A percentile compares a stretch with the other conserved stretches of the same genome.
phyloP scores from a whole-genome alignment of 129 eudicot genomes.

The Flaveria sonorensis region DNA sequence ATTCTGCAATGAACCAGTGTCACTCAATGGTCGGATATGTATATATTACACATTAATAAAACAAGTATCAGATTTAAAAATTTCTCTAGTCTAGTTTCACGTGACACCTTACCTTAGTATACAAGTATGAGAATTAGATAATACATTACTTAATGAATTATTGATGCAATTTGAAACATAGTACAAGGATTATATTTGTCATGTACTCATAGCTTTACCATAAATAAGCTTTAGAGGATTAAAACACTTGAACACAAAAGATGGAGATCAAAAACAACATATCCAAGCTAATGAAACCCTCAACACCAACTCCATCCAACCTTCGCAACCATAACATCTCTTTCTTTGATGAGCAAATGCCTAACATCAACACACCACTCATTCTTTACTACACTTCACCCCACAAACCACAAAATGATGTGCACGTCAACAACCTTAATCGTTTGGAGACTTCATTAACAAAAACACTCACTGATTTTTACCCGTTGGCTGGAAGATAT shows the following conservation, averaged over 20 bases:
- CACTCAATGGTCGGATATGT: no score
- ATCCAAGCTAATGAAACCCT: conserved; percentile 34
- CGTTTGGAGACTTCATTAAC: conserved; percentile 4
- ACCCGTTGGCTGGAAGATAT: conserved; percentile 43
- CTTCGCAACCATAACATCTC: conserved; percentile 32
- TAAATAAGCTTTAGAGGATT: background rate
- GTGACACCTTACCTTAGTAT: no score
- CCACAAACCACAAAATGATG: background rate
- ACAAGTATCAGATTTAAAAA: no score
- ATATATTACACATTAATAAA: no score
- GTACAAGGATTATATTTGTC: background rate
- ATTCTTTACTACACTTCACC: conserved; percentile 33
- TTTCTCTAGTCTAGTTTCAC: no score
- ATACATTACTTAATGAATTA: no score
- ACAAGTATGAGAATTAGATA: no score
- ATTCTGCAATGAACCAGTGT: no score
- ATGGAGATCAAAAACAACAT: conserved; percentile 11
- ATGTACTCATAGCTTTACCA: background rate
- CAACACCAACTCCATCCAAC: conserved; percentile 27
- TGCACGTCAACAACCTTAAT: background rate
- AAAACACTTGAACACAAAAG: background rate
- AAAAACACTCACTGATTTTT: conserved; percentile 17
- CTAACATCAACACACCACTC: conserved; percentile 19
- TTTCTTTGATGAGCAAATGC: conserved; percentile 34
- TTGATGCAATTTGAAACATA: no score